Evolutionary conservation across 768 basidiomycete species (phyloP).

Genomic region (Kwoniella heveanensis): DNA sequence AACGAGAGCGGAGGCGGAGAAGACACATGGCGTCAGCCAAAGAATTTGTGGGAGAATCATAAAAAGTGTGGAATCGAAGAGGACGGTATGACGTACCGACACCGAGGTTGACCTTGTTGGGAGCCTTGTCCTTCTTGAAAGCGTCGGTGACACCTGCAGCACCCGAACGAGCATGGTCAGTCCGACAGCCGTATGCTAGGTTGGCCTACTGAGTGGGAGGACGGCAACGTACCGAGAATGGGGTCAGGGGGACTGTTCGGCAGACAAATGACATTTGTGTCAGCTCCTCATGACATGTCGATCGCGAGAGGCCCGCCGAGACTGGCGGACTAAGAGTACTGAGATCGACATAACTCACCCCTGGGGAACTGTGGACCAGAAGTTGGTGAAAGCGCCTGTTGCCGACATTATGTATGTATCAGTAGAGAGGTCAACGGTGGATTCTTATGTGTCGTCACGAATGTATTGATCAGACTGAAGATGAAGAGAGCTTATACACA

Average conservation of each 20-base stretch:
- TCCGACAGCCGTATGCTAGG: not conserved
- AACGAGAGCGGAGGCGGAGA: too few species aligned
- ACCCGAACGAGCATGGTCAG: slow-evolving; percentile 5
- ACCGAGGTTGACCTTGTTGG: slow-evolving; percentile 93
- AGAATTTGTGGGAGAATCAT: too few species aligned
- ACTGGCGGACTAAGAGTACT: not conserved
- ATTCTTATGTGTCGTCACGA: not conserved
- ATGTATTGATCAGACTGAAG: not conserved
- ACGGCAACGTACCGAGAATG: slow-evolving; percentile 44
- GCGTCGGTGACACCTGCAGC: slow-evolving; percentile 78
- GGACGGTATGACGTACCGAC: slow-evolving; percentile 90
- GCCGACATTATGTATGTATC: not conserved
- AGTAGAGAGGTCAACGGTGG: not conserved
- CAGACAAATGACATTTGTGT: not conserved
- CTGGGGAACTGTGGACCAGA: slow-evolving; percentile 21
- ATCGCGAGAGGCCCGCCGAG: not conserved
- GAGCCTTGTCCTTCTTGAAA: slow-evolving; percentile 90
- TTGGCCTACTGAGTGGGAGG: not conserved
- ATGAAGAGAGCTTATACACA: too few species aligned
- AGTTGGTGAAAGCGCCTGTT: slow-evolving; percentile 20
- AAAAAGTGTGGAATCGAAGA: too few species aligned
- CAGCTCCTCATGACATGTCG: slow-evolving; percentile 1
- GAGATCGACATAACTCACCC: slow-evolving; percentile 7
- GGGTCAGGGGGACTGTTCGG: slow-evolving; percentile 46
- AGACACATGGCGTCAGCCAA: too few species aligned